Evolutionary conservation across 306 rosid species (phyloP).

Genomic region (Pterocarpus santalinus): DNA sequence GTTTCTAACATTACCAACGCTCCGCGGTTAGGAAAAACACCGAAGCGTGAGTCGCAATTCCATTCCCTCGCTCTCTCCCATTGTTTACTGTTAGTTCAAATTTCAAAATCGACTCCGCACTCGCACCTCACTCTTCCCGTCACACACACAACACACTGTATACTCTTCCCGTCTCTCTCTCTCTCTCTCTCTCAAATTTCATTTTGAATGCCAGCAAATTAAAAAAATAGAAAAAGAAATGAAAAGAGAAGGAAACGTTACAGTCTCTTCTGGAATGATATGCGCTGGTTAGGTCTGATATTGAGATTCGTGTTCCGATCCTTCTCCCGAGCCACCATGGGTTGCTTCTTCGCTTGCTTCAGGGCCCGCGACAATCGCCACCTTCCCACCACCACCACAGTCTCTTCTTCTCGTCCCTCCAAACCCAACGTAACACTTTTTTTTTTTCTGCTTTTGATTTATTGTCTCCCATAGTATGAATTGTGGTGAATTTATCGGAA

Average conservation of each 20-base stretch:
- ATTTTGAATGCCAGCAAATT: not conserved
- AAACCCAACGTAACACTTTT: conserved; percentile 27
- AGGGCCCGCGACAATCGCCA: conserved; percentile 60
- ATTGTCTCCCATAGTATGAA: not conserved
- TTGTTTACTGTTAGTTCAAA: conserved; percentile 41
- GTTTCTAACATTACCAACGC: not conserved
- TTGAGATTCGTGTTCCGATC: conserved; percentile 69
- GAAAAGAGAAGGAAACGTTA: not conserved
- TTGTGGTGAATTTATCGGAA: not conserved
- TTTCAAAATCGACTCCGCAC: conserved; percentile 44
- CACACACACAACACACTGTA: not conserved
- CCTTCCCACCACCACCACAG: conserved; percentile 49
- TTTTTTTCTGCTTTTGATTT: not conserved
- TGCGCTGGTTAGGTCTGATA: conserved; percentile 57
- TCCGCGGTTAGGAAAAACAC: not conserved
- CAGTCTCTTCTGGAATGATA: conserved; percentile 53
- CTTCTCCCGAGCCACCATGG: conserved; percentile 72
- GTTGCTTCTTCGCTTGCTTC: conserved; percentile 89
- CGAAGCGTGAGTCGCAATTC: conserved; percentile 11
- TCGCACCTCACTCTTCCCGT: conserved; percentile 40
- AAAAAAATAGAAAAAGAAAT: not conserved
- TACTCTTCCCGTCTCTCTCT: not conserved
- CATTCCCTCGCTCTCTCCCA: conserved; percentile 24
- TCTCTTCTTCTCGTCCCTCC: conserved; percentile 50
- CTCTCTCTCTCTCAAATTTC: not conserved